These are phyloP conservation scores for Trichoderma erinaceum DNA, from an alignment of 495 filamentous ascomycete genomes.

Conservation along the genomic window DNA sequence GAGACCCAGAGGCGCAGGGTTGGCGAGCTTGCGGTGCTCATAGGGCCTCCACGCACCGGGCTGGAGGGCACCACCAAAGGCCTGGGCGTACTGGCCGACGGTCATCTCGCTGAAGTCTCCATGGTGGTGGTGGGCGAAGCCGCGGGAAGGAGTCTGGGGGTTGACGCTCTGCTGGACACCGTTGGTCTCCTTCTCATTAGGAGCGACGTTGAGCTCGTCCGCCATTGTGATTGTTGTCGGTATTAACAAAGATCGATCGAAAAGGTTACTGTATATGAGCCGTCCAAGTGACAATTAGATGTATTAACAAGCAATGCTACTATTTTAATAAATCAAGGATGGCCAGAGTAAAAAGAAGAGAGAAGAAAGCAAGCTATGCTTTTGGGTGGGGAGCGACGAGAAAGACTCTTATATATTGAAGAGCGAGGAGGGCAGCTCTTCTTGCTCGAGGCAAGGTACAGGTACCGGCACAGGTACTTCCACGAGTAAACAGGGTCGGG, in stretches of 20 bases:
- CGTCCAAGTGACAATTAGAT: not conserved
- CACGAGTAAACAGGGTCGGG: not conserved
- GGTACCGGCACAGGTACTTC: not conserved
- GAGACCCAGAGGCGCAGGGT: slow-evolving; percentile 80
- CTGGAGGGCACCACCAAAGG: slow-evolving; percentile 95
- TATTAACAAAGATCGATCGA: not conserved
- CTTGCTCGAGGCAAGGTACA: not conserved
- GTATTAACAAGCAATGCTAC: not conserved
- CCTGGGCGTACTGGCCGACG: slow-evolving; percentile 35
- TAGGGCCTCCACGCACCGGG: slow-evolving; percentile 80
- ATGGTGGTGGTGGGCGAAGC: not conserved
- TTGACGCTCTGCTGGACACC: not conserved
- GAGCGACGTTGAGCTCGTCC: slow-evolving; percentile 4
- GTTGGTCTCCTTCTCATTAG: slow-evolving; percentile 10
- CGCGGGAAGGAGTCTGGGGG: not conserved
- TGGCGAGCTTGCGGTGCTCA: slow-evolving; percentile 74
- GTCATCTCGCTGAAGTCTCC: not conserved
- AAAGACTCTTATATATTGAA: not conserved
- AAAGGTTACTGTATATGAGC: not conserved
- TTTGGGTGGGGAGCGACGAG: not conserved
- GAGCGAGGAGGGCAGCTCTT: not conserved
- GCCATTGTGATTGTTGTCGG: slow-evolving; percentile 9
- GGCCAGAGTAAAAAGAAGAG: not conserved
- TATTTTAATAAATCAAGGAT: slow-evolving; percentile 5
- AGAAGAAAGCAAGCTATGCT: not conserved